Evolutionary conservation across 2,329 filamentous ascomycete species (phyloP).

Genomic region (Elsinoe ampelina): DNA sequence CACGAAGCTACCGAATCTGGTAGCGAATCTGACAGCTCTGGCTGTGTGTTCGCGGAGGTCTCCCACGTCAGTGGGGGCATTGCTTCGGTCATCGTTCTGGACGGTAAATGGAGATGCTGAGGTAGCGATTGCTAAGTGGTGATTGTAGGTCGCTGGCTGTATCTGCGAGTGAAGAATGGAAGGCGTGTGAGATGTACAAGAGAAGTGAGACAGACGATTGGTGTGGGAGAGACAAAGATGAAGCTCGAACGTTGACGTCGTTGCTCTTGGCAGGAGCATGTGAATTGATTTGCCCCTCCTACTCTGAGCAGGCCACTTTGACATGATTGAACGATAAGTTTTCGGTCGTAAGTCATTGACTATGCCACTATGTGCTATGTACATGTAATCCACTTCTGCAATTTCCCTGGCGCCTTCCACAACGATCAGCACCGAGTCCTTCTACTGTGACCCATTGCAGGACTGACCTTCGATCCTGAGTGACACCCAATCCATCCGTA

Average conservation of each 20-base stretch:
- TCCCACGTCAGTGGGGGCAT: slow-evolving; percentile 27
- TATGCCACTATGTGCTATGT: too few relatives aligned
- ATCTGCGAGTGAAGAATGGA: not conserved
- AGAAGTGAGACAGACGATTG: not conserved
- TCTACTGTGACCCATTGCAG: too few relatives aligned
- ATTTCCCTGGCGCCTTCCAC: too few relatives aligned
- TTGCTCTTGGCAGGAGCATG: slow-evolving; percentile 4
- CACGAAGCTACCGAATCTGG: slow-evolving; percentile 82
- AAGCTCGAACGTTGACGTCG: slow-evolving; percentile 6
- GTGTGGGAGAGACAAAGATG: not conserved
- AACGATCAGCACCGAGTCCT: too few relatives aligned
- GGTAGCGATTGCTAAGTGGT: not conserved
- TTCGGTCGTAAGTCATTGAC: too few relatives aligned
- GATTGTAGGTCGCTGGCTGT: not conserved
- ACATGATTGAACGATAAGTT: too few relatives aligned
- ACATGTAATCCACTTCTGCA: too few relatives aligned
- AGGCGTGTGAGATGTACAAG: not conserved
- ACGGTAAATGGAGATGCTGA: not conserved
- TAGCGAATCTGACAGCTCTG: slow-evolving; percentile 58
- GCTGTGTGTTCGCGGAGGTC: slow-evolving; percentile 60
- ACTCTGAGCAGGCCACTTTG: not conserved
- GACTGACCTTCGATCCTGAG: too few relatives aligned
- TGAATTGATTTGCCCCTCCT: not conserved
- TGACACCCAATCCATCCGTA: too few relatives aligned
- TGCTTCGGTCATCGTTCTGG: slow-evolving; percentile 21